phyloP scores from a whole-genome alignment of 2,329 filamentous ascomycete species.

The Aspergillus japonicus region DNA sequence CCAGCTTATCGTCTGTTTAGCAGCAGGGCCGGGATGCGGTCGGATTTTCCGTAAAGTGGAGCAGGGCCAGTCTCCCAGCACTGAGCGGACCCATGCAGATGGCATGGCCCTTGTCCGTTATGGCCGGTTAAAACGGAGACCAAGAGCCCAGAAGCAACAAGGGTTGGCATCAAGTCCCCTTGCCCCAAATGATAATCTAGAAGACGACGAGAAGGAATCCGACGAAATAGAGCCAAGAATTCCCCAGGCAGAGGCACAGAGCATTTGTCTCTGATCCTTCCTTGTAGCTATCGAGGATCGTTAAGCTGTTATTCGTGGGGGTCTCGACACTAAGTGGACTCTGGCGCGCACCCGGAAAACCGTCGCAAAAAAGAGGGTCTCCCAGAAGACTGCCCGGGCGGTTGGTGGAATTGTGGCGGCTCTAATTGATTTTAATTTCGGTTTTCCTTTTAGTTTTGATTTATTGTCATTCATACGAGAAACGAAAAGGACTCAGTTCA shows the following conservation, averaged over 20 bases:
- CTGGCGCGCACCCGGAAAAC: constrained; percentile 6
- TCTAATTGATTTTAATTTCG: not conserved
- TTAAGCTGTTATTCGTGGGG: constrained; percentile 18
- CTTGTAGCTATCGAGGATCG: constrained; percentile 13
- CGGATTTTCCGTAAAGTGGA: not conserved
- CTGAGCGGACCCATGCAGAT: not conserved
- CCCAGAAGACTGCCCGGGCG: constrained; percentile 1
- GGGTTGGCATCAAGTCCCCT: not conserved
- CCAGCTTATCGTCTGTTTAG: constrained; percentile 5
- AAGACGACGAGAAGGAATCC: not conserved
- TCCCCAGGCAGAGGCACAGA: constrained; percentile 1
- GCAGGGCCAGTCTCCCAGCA: not conserved
- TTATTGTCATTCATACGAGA: too few species aligned
- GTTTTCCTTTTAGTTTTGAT: not conserved
- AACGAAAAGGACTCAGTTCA: too few species aligned
- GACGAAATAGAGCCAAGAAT: not conserved
- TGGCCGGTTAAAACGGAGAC: not conserved
- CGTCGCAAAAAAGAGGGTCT: constrained; percentile 16
- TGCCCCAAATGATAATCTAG: not conserved
- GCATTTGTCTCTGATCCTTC: constrained; percentile 4
- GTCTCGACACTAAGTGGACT: constrained; percentile 13
- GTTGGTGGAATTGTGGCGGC: not conserved
- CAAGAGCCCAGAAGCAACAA: not conserved
- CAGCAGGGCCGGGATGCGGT: not conserved
- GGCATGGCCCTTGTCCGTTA: not conserved